These are phyloP conservation scores for Dysphania ambrosioides DNA, from an alignment of 148 eudicot species.

Conservation along the genomic window DNA sequence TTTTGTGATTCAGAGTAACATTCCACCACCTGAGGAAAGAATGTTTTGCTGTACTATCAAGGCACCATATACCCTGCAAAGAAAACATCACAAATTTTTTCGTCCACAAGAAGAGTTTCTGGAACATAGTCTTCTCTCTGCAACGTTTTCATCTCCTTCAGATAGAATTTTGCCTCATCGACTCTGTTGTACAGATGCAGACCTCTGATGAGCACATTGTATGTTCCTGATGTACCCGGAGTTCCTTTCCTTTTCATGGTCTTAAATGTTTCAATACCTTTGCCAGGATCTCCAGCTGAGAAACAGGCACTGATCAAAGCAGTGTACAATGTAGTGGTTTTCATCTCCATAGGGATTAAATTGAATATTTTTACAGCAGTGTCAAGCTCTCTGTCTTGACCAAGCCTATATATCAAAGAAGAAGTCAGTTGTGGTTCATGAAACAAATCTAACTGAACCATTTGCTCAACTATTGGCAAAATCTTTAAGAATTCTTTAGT, in stretches of 20 bases:
- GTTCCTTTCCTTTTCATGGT: constrained; percentile 49
- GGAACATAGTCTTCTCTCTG: constrained; percentile 23
- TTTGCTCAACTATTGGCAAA: constrained; percentile 48
- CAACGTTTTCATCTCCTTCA: constrained; percentile 53
- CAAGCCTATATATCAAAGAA: constrained; percentile 60
- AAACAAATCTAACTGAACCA: constrained; percentile 41
- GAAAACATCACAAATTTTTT: constrained; percentile 48
- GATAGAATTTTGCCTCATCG: constrained; percentile 37
- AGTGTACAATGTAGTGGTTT: constrained; percentile 47
- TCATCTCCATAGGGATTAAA: constrained; percentile 46
- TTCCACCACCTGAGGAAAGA: constrained; percentile 12
- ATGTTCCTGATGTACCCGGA: constrained; percentile 44
- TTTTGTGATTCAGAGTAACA: constrained; percentile 4
- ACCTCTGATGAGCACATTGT: constrained; percentile 49
- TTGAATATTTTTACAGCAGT: constrained; percentile 48
- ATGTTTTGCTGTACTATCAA: constrained; percentile 11
- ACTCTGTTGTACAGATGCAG: constrained; percentile 52
- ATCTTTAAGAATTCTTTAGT: constrained; percentile 42
- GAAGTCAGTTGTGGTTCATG: constrained; percentile 48
- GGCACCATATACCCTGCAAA: constrained; percentile 42
- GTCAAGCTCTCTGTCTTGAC: constrained; percentile 44
- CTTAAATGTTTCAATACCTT: constrained; percentile 50
- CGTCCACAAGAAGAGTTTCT: constrained; percentile 34
- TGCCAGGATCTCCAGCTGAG: constrained; percentile 43
- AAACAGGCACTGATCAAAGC: constrained; percentile 62